Evolutionary conservation across 257 asterid genomes (phyloP).

Genomic region (Agastache rugosa): DNA sequence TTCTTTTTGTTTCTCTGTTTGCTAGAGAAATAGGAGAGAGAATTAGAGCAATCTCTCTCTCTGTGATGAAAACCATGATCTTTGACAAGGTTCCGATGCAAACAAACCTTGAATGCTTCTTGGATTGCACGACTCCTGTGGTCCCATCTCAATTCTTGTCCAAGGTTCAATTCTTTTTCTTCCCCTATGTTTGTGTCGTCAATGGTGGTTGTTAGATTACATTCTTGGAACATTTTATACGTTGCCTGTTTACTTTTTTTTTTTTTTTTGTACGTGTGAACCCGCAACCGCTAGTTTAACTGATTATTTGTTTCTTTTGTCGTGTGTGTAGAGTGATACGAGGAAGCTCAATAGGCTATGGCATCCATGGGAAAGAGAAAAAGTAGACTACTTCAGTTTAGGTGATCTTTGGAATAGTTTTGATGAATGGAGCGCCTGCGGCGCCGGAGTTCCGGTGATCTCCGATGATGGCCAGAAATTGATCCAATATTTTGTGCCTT

Average conservation of each 20-base stretch:
- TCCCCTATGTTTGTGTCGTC: not conserved
- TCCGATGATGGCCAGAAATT: slow-evolving; percentile 69
- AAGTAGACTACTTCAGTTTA: slow-evolving; percentile 71
- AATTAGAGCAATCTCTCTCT: slow-evolving; percentile 38
- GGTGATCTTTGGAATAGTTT: slow-evolving; percentile 84
- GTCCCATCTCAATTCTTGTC: slow-evolving; percentile 62
- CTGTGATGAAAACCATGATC: slow-evolving; percentile 37
- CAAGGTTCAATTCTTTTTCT: slow-evolving; percentile 42
- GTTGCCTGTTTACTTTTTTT: not conserved
- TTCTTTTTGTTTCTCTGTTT: slow-evolving; percentile 39
- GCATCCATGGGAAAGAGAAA: slow-evolving; percentile 94
- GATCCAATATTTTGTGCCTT: slow-evolving; percentile 93
- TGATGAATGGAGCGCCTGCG: slow-evolving; percentile 96
- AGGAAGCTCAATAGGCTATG: slow-evolving; percentile 83
- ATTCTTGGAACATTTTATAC: not conserved
- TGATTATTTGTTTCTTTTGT: too few relatives aligned
- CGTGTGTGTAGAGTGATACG: slow-evolving; percentile 59
- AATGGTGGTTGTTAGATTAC: not conserved
- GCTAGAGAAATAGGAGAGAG: slow-evolving; percentile 58
- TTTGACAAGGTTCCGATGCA: slow-evolving; percentile 47
- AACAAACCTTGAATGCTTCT: slow-evolving; percentile 64
- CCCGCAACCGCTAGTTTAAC: too few relatives aligned
- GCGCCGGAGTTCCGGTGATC: slow-evolving; percentile 83
- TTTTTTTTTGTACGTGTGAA: not conserved
- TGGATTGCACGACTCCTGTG: slow-evolving; percentile 64